phyloP scores from a whole-genome alignment of 805 yeast genomes.

The Candida ovalis region DNA sequence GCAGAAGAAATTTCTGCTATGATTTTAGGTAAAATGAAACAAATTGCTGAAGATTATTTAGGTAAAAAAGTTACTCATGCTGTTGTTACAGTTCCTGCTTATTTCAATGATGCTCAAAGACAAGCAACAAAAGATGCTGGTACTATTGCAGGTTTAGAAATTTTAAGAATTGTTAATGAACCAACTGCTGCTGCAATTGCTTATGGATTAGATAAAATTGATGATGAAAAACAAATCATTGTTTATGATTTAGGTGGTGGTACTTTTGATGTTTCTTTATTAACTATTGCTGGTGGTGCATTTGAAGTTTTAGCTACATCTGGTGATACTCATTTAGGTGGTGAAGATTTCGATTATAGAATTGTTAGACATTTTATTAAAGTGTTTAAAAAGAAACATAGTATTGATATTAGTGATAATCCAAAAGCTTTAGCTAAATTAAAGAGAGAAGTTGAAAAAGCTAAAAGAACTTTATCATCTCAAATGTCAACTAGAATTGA shows the following conservation, averaged over 20 bases:
- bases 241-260: conserved; percentile 98
- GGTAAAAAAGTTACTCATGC: conserved; percentile 85
- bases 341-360: conserved; percentile 78
- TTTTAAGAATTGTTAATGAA: conserved; percentile 85
- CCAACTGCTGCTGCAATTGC: conserved; percentile 99
- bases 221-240: conserved; percentile 82
- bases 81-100: conserved; percentile 90
- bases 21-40: conserved; percentile 88
- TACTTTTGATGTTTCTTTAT: conserved; percentile 80
- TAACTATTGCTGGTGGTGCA: conserved; percentile 76
- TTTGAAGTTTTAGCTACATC: conserved; percentile 80
- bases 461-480: conserved; percentile 92
- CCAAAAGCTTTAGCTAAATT: conserved; percentile 86
- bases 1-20: conserved; percentile 95
- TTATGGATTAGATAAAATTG: conserved; percentile 82
- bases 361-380: conserved; percentile 84
- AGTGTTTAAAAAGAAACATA: conserved; percentile 88
- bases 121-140: conserved; percentile 95
- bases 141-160: conserved; percentile 84
- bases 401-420: conserved; percentile 76
- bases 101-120: conserved; percentile 91
- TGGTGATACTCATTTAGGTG: conserved; percentile 84
- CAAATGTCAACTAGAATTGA: conserved; percentile 95
- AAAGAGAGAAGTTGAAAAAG: conserved; percentile 97
- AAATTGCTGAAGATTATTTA: conserved; percentile 86